phyloP scores from a whole-genome alignment of 306 rosid species.

The Pterocarpus macrocarpus region DNA sequence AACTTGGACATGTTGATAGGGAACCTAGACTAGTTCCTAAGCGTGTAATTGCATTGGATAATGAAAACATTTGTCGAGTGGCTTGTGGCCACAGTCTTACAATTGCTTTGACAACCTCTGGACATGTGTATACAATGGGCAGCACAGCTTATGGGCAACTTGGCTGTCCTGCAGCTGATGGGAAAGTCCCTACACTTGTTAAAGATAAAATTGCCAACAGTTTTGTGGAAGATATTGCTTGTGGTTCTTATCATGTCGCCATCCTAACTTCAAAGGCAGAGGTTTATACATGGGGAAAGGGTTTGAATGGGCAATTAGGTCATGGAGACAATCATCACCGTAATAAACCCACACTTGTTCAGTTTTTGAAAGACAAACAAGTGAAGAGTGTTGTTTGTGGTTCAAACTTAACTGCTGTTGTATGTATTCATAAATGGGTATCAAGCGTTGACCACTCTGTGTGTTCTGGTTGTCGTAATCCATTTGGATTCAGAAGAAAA shows the following conservation, averaged over 20 bases:
- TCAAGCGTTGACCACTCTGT: constrained; percentile 83
- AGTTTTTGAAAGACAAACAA: constrained; percentile 75
- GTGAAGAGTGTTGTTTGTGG: constrained; percentile 86
- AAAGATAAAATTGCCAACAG: constrained; percentile 69
- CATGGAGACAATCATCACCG: constrained; percentile 85
- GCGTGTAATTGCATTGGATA: constrained; percentile 68
- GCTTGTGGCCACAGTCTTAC: constrained; percentile 92
- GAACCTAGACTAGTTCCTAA: constrained; percentile 76
- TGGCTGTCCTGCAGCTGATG: constrained; percentile 79
- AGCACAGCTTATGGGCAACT: constrained; percentile 87
- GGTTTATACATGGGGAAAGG: constrained; percentile 99
- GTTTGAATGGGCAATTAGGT: constrained; percentile 96
- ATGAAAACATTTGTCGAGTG: constrained; percentile 76
- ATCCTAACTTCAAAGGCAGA: constrained; percentile 86
- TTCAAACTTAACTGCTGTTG: constrained; percentile 86
- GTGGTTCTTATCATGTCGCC: constrained; percentile 95
- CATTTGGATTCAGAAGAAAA: constrained; percentile 91
- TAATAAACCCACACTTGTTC: constrained; percentile 79
- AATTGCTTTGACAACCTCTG: constrained; percentile 79
- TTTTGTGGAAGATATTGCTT: constrained; percentile 82
- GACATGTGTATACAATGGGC: constrained; percentile 90
- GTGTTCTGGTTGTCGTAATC: constrained; percentile 80
- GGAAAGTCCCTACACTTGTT: constrained; percentile 72
- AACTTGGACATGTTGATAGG: constrained; percentile 80
- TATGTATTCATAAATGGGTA: constrained; percentile 90